These are phyloP conservation scores for Stentor coeruleus DNA, from an alignment of 73 alveolate genomes.

Conservation along the genomic window DNA sequence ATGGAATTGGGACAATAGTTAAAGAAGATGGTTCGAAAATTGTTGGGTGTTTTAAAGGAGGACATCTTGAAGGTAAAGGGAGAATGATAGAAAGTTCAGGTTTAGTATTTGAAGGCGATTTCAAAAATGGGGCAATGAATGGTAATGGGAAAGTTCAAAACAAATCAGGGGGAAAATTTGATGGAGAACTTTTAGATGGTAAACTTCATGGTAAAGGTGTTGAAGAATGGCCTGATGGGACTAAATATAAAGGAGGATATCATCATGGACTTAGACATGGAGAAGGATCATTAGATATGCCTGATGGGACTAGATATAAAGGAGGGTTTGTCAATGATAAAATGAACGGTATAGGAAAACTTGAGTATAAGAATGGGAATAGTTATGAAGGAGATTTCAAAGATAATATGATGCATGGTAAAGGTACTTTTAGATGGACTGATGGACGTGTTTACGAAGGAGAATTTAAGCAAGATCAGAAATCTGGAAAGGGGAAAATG, in stretches of 20 bases:
- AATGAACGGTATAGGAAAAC: slow-evolving; percentile 42
- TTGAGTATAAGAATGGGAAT: too few species aligned
- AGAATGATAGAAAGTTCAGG: too few species aligned
- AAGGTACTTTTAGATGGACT: slow-evolving; percentile 17
- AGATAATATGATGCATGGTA: slow-evolving; percentile 3
- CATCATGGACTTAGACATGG: slow-evolving; percentile 49
- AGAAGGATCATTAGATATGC: slow-evolving; percentile 7
- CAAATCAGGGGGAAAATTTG: slow-evolving; percentile 45
- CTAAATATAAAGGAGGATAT: slow-evolving; percentile 40
- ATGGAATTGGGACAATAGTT: too few species aligned
- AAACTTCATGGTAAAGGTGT: slow-evolving; percentile 35
- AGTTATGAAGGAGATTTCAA: neutral
- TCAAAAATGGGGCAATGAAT: too few species aligned
- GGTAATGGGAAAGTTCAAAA: slow-evolving; percentile 28
- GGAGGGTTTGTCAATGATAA: slow-evolving; percentile 43
- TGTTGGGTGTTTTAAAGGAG: too few species aligned
- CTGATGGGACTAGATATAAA: too few species aligned
- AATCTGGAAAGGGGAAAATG: slow-evolving; percentile 26
- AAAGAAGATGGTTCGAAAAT: too few species aligned
- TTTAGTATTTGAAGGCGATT: too few species aligned
- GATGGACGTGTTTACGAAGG: slow-evolving; percentile 46
- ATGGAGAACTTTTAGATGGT: slow-evolving; percentile 34
- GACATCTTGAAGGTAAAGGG: too few species aligned
- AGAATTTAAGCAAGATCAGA: slow-evolving; percentile 40
- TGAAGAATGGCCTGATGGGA: slow-evolving; percentile 41